Evolutionary conservation across 257 asterid genomes (phyloP), one percentile per base, ranked within the genome.

Genomic region (Solanum chmielewskii): DNA sequence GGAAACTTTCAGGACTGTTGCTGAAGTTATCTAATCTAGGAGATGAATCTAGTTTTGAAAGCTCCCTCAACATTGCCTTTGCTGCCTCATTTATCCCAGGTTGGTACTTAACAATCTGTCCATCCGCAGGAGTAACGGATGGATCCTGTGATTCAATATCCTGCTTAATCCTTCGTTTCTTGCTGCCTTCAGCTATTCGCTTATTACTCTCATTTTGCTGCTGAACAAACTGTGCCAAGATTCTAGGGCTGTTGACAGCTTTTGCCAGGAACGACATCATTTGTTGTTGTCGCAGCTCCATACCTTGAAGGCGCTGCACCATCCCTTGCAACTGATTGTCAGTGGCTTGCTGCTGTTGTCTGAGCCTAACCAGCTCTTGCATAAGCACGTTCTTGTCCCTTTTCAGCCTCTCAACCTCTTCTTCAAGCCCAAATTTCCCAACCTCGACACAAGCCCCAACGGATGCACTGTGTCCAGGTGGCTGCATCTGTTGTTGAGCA

Each of bases 221-320:
- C 80, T 93, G 98, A 89, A 97, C 94, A 85, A 95, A 94, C 86
- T 94, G 98, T 37, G 98, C 94, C 71, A 95, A 93, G 90, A 97
- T 95, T 42, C 96, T 98, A 75, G 99, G 98, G 88, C 97, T 95
- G 90, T 97, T 97, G 59, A 97, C 97, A 5, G 98, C 98, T 85
- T 97, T 97, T n/a, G 98, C 98, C 37, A 97, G 92, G 91, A 97
- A 97, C 13, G 98, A 93, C 98, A 97, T 97, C 98, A 97, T 95
- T 87, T 95, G 98, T 85, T 95, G 98, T 80, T 97, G 99, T 69
- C 98, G 93, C 86, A 94, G 99, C 87, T 97, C 99, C 99, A 97
- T 97, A 64, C 98, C 99, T 89, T 96, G 99, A 84, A 97, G 97
- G 44, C 95, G 97, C 87, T 94, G 95, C 33, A 92, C 95, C 96